These are phyloP conservation scores for Clonostachys rosea DNA, from an alignment of 2,329 filamentous ascomycete genomes.

Conservation along the genomic window DNA sequence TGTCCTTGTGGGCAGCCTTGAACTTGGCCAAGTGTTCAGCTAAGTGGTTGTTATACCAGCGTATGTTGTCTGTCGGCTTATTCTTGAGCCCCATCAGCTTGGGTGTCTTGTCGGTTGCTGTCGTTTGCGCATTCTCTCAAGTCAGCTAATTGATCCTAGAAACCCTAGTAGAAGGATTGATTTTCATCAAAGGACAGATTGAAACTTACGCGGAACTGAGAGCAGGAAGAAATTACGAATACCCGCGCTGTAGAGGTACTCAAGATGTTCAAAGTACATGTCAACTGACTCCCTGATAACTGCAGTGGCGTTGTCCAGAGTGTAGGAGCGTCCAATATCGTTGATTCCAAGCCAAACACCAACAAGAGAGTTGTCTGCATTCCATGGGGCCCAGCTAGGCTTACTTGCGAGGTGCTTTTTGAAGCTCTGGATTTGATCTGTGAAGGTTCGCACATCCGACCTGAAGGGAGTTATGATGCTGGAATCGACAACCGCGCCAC, in stretches of 20 bases:
- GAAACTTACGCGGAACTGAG: conserved; percentile 43
- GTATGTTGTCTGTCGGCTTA: conserved; percentile 15
- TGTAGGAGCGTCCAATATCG: conserved; percentile 46
- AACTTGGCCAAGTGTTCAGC: conserved; percentile 20
- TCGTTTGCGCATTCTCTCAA: not conserved
- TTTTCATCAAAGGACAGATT: no score
- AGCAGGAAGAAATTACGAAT: conserved; percentile 55
- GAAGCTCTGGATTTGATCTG: conserved; percentile 19
- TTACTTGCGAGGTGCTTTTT: conserved; percentile 17
- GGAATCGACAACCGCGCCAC: conserved; percentile 48
- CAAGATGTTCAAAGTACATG: conserved; percentile 32
- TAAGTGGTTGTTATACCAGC: conserved; percentile 29
- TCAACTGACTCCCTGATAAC: conserved; percentile 34
- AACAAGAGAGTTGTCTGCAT: conserved; percentile 31
- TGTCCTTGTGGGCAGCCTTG: conserved; percentile 21
- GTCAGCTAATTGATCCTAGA: not conserved
- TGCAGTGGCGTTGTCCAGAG: conserved; percentile 13
- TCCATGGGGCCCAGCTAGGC: conserved; percentile 32
- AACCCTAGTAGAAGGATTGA: no score
- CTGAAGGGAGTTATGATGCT: conserved; percentile 44
- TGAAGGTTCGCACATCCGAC: conserved; percentile 28
- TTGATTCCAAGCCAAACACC: conserved; percentile 52
- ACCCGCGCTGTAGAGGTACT: conserved; percentile 44
- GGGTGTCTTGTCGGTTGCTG: conserved; percentile 24
- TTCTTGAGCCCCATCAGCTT: conserved; percentile 17